A percentile compares a stretch with the other conserved stretches of the same genome.
Evolutionary conservation across 208 protist genomes (phyloP).

Genomic region (Leishmania braziliensis): DNA sequence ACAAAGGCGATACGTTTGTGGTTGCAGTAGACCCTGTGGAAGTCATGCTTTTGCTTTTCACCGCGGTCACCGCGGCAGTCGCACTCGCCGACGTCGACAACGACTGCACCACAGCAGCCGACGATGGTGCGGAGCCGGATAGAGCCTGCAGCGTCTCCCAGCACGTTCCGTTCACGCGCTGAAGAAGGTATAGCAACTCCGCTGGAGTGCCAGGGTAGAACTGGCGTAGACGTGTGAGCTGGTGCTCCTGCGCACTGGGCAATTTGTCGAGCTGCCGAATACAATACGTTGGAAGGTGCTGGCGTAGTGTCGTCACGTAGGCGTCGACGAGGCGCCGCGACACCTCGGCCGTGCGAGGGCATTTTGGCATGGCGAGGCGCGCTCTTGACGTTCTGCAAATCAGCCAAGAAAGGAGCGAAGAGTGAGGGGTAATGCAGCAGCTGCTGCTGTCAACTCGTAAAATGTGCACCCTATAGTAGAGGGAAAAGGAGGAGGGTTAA

Average conservation of each 20-base stretch:
- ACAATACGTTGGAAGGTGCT: constrained; percentile 54
- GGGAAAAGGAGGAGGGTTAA: neutral
- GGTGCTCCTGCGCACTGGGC: constrained; percentile 38
- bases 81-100: neutral
- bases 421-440: neutral
- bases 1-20: neutral
- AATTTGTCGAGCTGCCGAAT: constrained; percentile 61
- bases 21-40: neutral
- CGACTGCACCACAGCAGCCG: neutral
- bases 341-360: constrained; percentile 31
- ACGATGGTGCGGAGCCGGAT: neutral
- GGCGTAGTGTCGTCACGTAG: constrained; percentile 68
- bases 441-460: neutral
- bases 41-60: neutral
- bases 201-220: constrained; percentile 42
- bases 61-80: neutral
- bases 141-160: constrained; percentile 38
- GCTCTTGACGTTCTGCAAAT: neutral
- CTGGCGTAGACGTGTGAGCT: constrained; percentile 37
- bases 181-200: constrained; percentile 50
- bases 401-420: neutral
- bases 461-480: neutral
- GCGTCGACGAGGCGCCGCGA: constrained; percentile 58
- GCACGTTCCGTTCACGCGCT: constrained; percentile 58
- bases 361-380: constrained; percentile 18